Evolutionary conservation across 2,329 filamentous ascomycete genomes (phyloP).

Genomic region (Colletotrichum salicis): DNA sequence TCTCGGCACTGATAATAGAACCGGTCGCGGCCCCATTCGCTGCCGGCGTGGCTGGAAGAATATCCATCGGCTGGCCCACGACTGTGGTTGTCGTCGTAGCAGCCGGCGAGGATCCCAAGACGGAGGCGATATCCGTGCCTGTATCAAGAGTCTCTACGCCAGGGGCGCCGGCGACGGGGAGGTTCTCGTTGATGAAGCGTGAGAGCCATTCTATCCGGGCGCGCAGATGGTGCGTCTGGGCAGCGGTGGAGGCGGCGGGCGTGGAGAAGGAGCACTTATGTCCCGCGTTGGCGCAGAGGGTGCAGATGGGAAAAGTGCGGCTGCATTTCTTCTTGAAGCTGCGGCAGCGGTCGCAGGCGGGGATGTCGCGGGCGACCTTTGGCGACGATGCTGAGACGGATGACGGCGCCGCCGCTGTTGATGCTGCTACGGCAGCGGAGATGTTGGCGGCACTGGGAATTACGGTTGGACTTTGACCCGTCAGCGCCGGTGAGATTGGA

Average conservation of each 20-base stretch:
- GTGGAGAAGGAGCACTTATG: conserved; percentile 51
- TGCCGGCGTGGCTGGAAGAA: conserved; percentile 11
- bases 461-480: neutral
- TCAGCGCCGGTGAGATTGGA: conserved; percentile 9
- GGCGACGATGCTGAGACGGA: conserved; percentile 36
- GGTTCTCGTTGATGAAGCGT: conserved; percentile 47
- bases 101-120: conserved; percentile 27
- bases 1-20: conserved; percentile 16
- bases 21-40: conserved; percentile 27
- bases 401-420: conserved; percentile 28
- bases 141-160: conserved; percentile 51
- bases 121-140: conserved; percentile 43
- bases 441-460: conserved; percentile 33
- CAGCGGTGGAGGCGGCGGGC: conserved; percentile 43
- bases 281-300: conserved; percentile 51
- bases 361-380: conserved; percentile 40
- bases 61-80: conserved; percentile 3
- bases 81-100: neutral
- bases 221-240: conserved; percentile 50
- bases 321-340: conserved; percentile 59
- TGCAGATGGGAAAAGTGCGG: conserved; percentile 52
- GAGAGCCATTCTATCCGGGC: conserved; percentile 55
- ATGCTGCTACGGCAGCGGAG: conserved; percentile 40
- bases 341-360: conserved; percentile 55
- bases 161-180: conserved; percentile 39